phyloP scores from a whole-genome alignment of 139 green algal species.

The Picochlorum sp. region DNA sequence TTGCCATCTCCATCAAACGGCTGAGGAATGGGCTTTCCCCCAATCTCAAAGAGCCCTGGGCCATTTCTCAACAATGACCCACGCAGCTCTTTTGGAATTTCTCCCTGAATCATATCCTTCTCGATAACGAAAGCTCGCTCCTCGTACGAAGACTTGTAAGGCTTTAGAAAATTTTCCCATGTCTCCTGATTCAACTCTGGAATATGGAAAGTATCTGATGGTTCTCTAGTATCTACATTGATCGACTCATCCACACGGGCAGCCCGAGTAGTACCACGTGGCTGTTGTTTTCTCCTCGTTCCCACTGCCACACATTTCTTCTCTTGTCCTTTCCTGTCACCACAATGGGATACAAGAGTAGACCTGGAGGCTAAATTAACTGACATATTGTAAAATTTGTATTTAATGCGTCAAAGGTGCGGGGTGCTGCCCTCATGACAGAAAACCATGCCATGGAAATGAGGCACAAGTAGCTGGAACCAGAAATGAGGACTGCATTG shows the following conservation, averaged over 20 bases:
- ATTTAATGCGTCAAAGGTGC: too few relatives aligned
- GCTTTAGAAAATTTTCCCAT: neutral
- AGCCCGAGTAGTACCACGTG: neutral
- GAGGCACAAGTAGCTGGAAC: too few relatives aligned
- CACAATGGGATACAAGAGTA: neutral
- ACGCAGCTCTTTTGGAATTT: conserved; percentile 25
- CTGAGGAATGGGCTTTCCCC: conserved; percentile 24
- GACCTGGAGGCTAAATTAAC: neutral
- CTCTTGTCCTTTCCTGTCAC: neutral
- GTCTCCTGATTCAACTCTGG: neutral
- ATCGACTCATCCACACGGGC: neutral
- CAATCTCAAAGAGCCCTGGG: conserved; percentile 34
- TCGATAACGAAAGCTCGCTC: conserved; percentile 17
- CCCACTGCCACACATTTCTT: neutral
- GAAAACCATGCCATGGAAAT: too few relatives aligned
- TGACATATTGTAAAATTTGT: neutral
- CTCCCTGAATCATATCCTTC: conserved; percentile 15
- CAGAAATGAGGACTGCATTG: too few relatives aligned
- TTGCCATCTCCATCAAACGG: conserved; percentile 39
- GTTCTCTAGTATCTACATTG: neutral
- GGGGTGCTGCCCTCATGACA: too few relatives aligned
- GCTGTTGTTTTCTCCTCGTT: neutral
- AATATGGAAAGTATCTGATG: too few relatives aligned
- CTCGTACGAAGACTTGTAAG: neutral
- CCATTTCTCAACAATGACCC: conserved; percentile 36